A percentile compares a stretch with the other conserved stretches of the same genome.
These are phyloP conservation scores for Acidomyces sp. DNA, from an alignment of 495 filamentous ascomycete species.

Conservation along the genomic window DNA sequence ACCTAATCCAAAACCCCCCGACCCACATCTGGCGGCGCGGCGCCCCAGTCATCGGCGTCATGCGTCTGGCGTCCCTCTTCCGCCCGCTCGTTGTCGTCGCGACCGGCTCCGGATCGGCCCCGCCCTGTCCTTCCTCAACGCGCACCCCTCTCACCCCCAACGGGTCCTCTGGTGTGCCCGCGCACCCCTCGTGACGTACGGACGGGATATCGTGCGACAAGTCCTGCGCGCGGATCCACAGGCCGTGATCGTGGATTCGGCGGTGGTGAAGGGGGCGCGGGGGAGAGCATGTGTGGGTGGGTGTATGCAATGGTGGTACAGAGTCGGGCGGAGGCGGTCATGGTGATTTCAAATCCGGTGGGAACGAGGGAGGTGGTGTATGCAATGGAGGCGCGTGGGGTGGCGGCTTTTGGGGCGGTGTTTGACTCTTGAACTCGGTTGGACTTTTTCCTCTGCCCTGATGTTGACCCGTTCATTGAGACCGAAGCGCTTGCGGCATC, in stretches of 20 bases:
- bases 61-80: conserved; percentile 61
- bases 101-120: conserved; percentile 77
- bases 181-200: conserved; percentile 41
- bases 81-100: conserved; percentile 57
- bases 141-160: conserved; percentile 32
- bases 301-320: conserved; percentile 44
- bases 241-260: conserved; percentile 44
- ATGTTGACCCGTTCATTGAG: too few relatives aligned
- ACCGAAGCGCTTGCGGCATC: too few relatives aligned
- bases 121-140: conserved; percentile 40
- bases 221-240: conserved; percentile 39
- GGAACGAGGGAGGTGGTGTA: conserved; percentile 61
- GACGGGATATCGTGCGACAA: conserved; percentile 36
- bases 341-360: conserved; percentile 63
- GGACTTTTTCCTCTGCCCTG: too few relatives aligned
- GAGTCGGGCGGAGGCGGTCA: conserved; percentile 55
- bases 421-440: conserved; percentile 76
- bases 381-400: conserved; percentile 53
- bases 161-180: conserved; percentile 49
- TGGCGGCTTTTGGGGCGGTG: conserved; percentile 65
- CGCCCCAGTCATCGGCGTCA: conserved; percentile 51
- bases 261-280: too few relatives aligned
- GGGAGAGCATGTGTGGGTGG: conserved; percentile 44
- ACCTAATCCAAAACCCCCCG: conserved; percentile 48
- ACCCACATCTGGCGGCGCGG: conserved; percentile 44